These are phyloP conservation scores for Cornus controversa DNA, from an alignment of 148 eudicot species.

Conservation along the genomic window DNA sequence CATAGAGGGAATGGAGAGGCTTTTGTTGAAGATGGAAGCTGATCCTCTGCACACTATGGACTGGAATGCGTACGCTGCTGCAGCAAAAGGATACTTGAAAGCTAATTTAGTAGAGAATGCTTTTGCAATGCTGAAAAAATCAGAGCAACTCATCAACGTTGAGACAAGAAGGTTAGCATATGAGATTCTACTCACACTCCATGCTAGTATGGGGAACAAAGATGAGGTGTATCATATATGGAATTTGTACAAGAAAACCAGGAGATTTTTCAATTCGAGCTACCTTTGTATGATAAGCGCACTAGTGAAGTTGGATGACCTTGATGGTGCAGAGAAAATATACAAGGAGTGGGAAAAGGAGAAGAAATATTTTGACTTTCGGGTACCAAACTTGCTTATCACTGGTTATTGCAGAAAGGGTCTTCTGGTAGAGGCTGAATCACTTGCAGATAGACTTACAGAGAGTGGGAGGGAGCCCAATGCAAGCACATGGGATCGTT, in stretches of 20 bases:
- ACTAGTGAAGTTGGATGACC: slow-evolving; percentile 33
- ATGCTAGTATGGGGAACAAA: slow-evolving; percentile 30
- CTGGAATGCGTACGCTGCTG: slow-evolving; percentile 27
- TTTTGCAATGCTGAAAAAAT: slow-evolving; percentile 30
- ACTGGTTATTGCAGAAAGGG: slow-evolving; percentile 33
- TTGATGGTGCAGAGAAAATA: slow-evolving; percentile 39
- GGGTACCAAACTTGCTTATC: slow-evolving; percentile 28
- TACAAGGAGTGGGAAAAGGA: slow-evolving; percentile 24
- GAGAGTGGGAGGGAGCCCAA: slow-evolving; percentile 28
- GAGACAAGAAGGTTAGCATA: slow-evolving; percentile 26
- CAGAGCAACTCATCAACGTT: slow-evolving; percentile 25
- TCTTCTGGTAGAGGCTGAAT: slow-evolving; percentile 33
- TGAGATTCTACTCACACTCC: slow-evolving; percentile 26
- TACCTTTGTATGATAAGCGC: slow-evolving; percentile 36
- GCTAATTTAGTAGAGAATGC: slow-evolving; percentile 28
- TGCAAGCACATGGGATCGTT: slow-evolving; percentile 11
- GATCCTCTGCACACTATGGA: slow-evolving; percentile 19
- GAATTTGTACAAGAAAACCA: slow-evolving; percentile 27
- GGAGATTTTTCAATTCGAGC: slow-evolving; percentile 20
- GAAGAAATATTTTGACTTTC: slow-evolving; percentile 11
- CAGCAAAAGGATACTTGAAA: slow-evolving; percentile 39
- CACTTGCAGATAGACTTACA: slow-evolving; percentile 14
- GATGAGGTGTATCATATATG: slow-evolving; percentile 44
- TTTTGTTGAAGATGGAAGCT: slow-evolving; percentile 39
- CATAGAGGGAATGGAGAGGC: slow-evolving; percentile 35